Evolutionary conservation across 441 rosid genomes (phyloP).

Genomic region (Raphanus hybrid): DNA sequence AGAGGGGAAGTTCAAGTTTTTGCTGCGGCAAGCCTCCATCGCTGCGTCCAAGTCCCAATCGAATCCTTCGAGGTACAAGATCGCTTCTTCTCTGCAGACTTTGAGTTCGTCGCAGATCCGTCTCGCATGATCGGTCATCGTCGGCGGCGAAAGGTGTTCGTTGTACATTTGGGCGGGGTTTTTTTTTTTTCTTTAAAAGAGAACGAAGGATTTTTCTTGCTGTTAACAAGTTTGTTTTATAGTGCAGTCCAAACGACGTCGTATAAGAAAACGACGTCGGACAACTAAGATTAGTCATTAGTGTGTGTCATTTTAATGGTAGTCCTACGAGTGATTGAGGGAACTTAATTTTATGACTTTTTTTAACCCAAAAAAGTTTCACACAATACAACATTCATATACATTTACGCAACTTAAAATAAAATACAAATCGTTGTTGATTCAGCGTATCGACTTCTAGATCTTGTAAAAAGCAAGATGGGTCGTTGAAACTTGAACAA

Average conservation of each 20-base stretch:
- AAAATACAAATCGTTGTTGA: background rate
- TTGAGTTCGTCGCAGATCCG: background rate
- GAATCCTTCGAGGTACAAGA: conserved; percentile 31
- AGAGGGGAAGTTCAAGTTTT: conserved; percentile 5
- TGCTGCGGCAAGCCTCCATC: conserved; percentile 23
- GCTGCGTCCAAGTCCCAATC: conserved; percentile 6
- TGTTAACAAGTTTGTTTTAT: background rate
- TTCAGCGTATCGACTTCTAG: background rate
- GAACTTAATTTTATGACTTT: background rate
- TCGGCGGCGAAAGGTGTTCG: background rate
- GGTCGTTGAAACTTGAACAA: background rate
- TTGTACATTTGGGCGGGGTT: conserved; percentile 30
- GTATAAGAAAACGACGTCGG: background rate
- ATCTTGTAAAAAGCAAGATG: background rate
- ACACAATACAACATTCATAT: background rate
- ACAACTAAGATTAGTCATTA: background rate
- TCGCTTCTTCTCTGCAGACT: conserved; percentile 16
- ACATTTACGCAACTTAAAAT: background rate
- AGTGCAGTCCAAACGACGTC: background rate
- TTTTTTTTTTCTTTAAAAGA: background rate
- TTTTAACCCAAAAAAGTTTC: background rate
- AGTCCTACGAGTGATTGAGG: background rate
- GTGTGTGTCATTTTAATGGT: background rate
- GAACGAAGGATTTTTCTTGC: conserved; percentile 14
- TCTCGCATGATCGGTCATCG: conserved; percentile 7